Evolutionary conservation across 352 stramenopile species (phyloP), one percentile per base, ranked within the genome.

Genomic region (Lagenidium sp.): DNA sequence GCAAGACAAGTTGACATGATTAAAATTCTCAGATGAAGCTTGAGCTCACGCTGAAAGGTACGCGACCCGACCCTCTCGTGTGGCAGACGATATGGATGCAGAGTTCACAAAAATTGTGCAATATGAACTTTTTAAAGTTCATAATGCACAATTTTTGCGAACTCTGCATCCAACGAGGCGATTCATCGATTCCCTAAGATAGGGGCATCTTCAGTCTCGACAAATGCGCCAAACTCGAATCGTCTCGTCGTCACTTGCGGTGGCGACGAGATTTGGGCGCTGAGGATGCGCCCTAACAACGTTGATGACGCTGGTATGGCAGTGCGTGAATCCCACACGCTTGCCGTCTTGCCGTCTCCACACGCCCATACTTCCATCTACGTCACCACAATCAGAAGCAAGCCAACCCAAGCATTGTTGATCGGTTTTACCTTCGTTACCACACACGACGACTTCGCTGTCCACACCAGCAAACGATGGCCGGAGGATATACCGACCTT

Each of bases 401-500:
- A n/a, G n/a, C n/a, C n/a, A n/a, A n/a, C n/a, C n/a, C n/a, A n/a
- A n/a, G n/a, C n/a, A n/a, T n/a, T n/a, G n/a, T n/a, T n/a, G n/a
- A n/a, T n/a, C n/a, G n/a, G n/a, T n/a, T n/a, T n/a, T 57, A 87
- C 78, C 78, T 84, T 91, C 78, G 50, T 75, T 82, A 47, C 78
- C 78, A 20, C 32, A 84, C 0, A 63, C 63, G 6, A 88, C 67
- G 22, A 85, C 45, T 19, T 84, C 69, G 19, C 61, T 65, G 10
- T 75, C 44, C 5, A 26, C 21, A 6, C 78, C 76, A 40, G 50
- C 55, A 39, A 87, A 91, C 29, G 73, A 85, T 19, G 75, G 74
- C 2, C 63, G 60, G 12, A 85, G 35, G 16, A 91, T 57, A 40
- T 79, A 91, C 11, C 78, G 69, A 45, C 82, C 53, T 36, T 84